These are phyloP conservation scores for Vaucheria bursata DNA, from an alignment of 352 stramenopile species.

Conservation along the genomic window DNA sequence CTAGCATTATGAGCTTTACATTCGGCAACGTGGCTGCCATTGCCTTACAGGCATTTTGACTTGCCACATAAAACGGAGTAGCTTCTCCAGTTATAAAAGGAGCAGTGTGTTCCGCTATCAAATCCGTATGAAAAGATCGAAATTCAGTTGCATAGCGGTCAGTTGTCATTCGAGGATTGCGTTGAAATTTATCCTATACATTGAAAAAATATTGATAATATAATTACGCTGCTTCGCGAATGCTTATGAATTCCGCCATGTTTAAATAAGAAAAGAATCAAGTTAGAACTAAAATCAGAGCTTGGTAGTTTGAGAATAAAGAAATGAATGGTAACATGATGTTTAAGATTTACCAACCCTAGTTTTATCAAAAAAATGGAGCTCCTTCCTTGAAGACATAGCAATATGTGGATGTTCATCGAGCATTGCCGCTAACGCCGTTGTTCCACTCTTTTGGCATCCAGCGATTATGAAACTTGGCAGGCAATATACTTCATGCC, in stretches of 20 bases:
- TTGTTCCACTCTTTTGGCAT: slow-evolving; percentile 48
- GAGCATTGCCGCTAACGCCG: slow-evolving; percentile 39
- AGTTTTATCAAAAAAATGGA: slow-evolving; percentile 48
- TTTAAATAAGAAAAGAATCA: too few species aligned
- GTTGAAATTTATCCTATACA: too few species aligned
- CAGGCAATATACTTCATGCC: slow-evolving; percentile 23
- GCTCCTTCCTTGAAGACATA: slow-evolving; percentile 43
- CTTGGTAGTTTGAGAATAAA: too few species aligned
- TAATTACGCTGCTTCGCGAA: too few species aligned
- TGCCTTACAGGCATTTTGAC: slow-evolving; percentile 26
- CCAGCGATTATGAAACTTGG: slow-evolving; percentile 48
- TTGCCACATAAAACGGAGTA: slow-evolving; percentile 49
- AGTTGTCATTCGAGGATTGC: too few species aligned
- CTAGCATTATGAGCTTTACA: slow-evolving; percentile 42
- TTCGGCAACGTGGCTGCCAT: slow-evolving; percentile 29
- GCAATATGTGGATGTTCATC: slow-evolving; percentile 40
- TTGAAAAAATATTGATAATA: too few species aligned
- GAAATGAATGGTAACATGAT: too few species aligned
- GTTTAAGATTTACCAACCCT: neutral
- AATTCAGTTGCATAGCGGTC: too few species aligned
- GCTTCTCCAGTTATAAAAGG: slow-evolving; percentile 40
- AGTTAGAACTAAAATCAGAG: too few species aligned
- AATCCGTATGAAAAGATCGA: too few species aligned
- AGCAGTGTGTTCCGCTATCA: too few species aligned
- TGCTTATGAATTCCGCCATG: too few species aligned